phyloP scores from a whole-genome alignment of 768 basidiomycete genomes.

The Rubroboletus pulcherrimus region DNA sequence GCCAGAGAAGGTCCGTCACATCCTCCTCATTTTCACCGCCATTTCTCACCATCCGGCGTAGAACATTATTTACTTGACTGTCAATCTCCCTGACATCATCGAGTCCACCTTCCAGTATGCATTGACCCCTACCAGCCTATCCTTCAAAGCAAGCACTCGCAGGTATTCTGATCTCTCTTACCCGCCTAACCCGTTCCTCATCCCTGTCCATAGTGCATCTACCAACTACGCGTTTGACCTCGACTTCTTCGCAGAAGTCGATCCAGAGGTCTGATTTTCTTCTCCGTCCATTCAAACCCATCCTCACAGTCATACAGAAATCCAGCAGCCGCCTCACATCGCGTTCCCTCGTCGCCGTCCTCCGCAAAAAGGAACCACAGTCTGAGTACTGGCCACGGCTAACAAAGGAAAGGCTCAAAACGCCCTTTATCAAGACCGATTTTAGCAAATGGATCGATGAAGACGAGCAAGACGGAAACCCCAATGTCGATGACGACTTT shows the following conservation, averaged over 20 bases:
- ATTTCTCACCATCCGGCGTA: slow-evolving; percentile 28
- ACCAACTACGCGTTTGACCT: slow-evolving; percentile 73
- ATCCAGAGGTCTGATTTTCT: slow-evolving; percentile 55
- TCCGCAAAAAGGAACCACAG: slow-evolving; percentile 78
- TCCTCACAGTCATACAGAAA: slow-evolving; percentile 14
- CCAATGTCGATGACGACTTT: slow-evolving; percentile 37
- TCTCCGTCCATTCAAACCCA: neutral
- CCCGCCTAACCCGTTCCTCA: slow-evolving; percentile 1
- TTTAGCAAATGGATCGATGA: slow-evolving; percentile 96
- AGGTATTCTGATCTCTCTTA: slow-evolving; percentile 41
- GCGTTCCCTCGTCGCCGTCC: slow-evolving; percentile 61
- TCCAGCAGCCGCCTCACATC: slow-evolving; percentile 53
- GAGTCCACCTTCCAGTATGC: slow-evolving; percentile 54
- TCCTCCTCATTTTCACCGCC: neutral
- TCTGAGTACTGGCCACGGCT: slow-evolving; percentile 90
- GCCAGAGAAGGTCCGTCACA: slow-evolving; percentile 57
- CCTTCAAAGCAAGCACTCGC: slow-evolving; percentile 64
- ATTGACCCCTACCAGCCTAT: slow-evolving; percentile 53
- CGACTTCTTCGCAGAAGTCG: slow-evolving; percentile 71
- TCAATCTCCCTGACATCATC: slow-evolving; percentile 76
- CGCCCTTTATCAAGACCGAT: slow-evolving; percentile 87
- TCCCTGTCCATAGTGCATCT: slow-evolving; percentile 33
- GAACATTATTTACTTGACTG: slow-evolving; percentile 85
- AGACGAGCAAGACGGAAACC: slow-evolving; percentile 83
- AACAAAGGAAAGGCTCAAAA: slow-evolving; percentile 82